phyloP scores from a whole-genome alignment of 2,329 filamentous ascomycete species.

The Trichoderma brevicompactum region DNA sequence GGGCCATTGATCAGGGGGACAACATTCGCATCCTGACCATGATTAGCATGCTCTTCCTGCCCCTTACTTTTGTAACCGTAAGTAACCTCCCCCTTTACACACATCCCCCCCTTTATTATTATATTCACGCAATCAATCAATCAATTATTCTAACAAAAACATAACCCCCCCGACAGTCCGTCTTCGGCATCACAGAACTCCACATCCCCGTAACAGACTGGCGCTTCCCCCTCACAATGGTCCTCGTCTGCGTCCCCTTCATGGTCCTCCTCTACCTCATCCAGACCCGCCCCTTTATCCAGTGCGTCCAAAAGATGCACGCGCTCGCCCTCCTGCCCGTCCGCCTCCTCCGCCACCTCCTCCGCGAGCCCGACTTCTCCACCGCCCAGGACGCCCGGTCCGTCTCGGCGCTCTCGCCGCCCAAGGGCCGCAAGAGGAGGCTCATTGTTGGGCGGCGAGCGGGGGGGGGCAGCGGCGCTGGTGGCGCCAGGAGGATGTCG shows the following conservation, averaged over 20 bases:
- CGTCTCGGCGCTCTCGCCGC: background rate
- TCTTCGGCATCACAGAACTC: slow-evolving; percentile 59
- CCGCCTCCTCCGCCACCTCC: background rate
- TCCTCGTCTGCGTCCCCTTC: slow-evolving; percentile 61
- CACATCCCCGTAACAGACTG: slow-evolving; percentile 49
- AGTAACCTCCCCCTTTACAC: slow-evolving; percentile 29
- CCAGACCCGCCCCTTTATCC: slow-evolving; percentile 48
- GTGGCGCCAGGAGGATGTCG: background rate
- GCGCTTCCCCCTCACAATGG: slow-evolving; percentile 63
- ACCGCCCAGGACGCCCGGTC: slow-evolving; percentile 11
- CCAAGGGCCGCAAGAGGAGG: slow-evolving; percentile 32
- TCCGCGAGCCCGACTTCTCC: slow-evolving; percentile 4
- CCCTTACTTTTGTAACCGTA: slow-evolving; percentile 63
- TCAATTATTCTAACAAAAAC: background rate
- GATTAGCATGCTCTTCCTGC: slow-evolving; percentile 65
- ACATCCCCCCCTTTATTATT: no score
- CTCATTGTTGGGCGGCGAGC: slow-evolving; percentile 27
- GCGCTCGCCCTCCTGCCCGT: slow-evolving; percentile 1
- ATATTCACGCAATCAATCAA: background rate
- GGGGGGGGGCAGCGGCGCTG: slow-evolving; percentile 10
- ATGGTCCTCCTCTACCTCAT: slow-evolving; percentile 52
- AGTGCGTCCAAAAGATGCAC: slow-evolving; percentile 33
- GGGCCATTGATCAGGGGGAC: slow-evolving; percentile 66
- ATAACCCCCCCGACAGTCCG: slow-evolving; percentile 44
- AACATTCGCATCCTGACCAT: slow-evolving; percentile 65